These are phyloP conservation scores for Arbutus unedo DNA, from an alignment of 148 eudicot species.

Conservation along the genomic window DNA sequence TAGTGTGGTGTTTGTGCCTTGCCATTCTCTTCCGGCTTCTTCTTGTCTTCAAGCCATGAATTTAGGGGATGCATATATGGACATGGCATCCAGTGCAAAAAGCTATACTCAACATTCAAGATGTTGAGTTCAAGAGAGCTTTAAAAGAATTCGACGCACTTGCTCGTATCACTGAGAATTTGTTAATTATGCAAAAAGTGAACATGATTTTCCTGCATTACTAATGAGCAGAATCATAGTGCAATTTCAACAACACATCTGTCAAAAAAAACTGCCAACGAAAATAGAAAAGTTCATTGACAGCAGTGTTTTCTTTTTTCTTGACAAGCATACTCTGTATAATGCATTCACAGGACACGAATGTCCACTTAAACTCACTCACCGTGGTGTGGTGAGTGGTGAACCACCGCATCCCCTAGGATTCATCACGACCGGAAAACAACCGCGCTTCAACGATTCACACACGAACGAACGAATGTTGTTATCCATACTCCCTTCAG, in stretches of 20 bases:
- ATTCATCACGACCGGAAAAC: constrained; percentile 89
- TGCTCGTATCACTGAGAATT: background rate
- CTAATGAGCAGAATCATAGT: background rate
- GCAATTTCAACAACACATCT: background rate
- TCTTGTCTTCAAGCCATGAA: background rate
- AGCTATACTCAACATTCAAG: background rate
- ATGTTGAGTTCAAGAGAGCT: background rate
- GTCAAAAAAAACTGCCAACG: background rate
- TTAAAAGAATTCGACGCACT: background rate
- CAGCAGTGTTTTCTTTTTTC: background rate
- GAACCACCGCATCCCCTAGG: constrained; percentile 95
- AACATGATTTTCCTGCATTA: background rate
- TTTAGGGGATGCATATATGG: background rate
- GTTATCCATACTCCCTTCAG: constrained; percentile 66
- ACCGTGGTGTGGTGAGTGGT: constrained; percentile 85
- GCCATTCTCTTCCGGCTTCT: background rate
- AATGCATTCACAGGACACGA: background rate
- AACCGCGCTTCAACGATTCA: constrained; percentile 65
- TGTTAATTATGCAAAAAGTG: background rate
- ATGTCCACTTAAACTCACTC: background rate
- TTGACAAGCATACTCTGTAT: background rate
- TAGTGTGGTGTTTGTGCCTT: background rate
- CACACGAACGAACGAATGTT: constrained; percentile 47
- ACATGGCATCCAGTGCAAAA: background rate
- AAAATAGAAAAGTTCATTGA: background rate